Evolutionary conservation across 208 protist species (phyloP), one percentile per base, ranked within the genome.

Genomic region (Porcisia deanei): DNA sequence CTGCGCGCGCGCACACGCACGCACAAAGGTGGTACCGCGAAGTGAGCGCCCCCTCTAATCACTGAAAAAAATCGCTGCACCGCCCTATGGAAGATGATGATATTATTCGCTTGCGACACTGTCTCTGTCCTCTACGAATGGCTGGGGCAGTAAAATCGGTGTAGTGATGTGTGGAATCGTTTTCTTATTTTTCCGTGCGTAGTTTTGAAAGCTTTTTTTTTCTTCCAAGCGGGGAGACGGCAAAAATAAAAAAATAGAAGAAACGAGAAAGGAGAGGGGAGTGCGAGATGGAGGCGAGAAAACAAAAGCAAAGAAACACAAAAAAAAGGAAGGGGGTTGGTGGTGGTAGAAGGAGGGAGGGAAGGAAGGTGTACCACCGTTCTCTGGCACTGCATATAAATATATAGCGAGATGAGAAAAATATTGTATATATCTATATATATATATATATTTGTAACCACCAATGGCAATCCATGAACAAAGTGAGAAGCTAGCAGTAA

Each of bases 231-330:
- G 18, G 52, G 34, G 14, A 47, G 53, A 55, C 22, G 52, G 14
- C 6, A 71, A 55, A 71, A 53, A 71, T 39, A 71, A 71, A 63
- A 37, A 39, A 14, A 22, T 16, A 52, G 47, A 67, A 52, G 45
- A 49, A 67, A 67, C 20, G 1, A 10, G 1, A 22, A 49, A 43
- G 60, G 41, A n/a, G 65, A 55, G 65, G 12, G 43, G 30, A 55
- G 22, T 2, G 61, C n/a, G 34, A 5, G 34, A 34, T 52, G 47
- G 10, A 52, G 47, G 10, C 47, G 47, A 52, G 47, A 5, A 52
- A 52, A 52, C 47, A 12, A 52, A 52, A 52, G 5, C 5, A 52
- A 52, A 52, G 0, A 52, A 52, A 52, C 0, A 52, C 47, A 12
- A 0, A 52, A 52, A 12, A 52, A 12, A 52, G 10, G 47, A 52